Evolutionary conservation across 2,329 filamentous ascomycete genomes (phyloP), one percentile per base, ranked within the genome.

Genomic region (Fusarium algeriense): DNA sequence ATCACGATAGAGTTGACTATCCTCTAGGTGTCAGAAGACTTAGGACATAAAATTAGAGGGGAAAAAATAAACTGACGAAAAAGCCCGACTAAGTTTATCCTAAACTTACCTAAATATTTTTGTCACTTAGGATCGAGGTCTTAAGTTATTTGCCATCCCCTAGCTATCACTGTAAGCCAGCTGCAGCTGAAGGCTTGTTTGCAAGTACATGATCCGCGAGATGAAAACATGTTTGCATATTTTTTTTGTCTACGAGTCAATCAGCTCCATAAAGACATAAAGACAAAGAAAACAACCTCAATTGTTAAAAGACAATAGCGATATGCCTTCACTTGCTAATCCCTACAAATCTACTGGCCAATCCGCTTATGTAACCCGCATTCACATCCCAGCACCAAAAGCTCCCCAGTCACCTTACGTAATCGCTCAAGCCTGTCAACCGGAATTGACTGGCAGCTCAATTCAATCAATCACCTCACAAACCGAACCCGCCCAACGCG

Each of bases 391-490:
- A 37, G 30, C 40, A 34, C 45, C 48, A 15, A 35, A 44, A 57
- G 55, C 60, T 55, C 44, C 23, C 40, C 23, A 41, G 23, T 14
- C 28, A 26, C 62, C 71, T 76, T 76, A 76, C 62, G 74, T 76
- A 76, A 76, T 76, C 72, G 26, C 14, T 23, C 64, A 60, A 61
- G 45, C 38, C 60, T 53, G 32, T 60, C 55, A 60, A 66, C 19
- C 37, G 48, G 64, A 58, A 73, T 69, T 70, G 60, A 52, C 60
- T 67, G 62, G 62, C 50, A 54, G 49, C 37, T 56, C 53, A 38
- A 52, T 48, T 69, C 69, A 75, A 75, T 76, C 74, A 76, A 76
- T 76, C 74, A 76, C 74, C 74, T 76, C 74, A 76, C 73, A 70
- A 68, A 19, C 34, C 38, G 28, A 59, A 49, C 49, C 53, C n/a